A percentile compares a stretch with the other conserved stretches of the same genome.
Evolutionary conservation across 805 yeast genomes (phyloP).

Genomic region (Myxozyma melibiosi): DNA sequence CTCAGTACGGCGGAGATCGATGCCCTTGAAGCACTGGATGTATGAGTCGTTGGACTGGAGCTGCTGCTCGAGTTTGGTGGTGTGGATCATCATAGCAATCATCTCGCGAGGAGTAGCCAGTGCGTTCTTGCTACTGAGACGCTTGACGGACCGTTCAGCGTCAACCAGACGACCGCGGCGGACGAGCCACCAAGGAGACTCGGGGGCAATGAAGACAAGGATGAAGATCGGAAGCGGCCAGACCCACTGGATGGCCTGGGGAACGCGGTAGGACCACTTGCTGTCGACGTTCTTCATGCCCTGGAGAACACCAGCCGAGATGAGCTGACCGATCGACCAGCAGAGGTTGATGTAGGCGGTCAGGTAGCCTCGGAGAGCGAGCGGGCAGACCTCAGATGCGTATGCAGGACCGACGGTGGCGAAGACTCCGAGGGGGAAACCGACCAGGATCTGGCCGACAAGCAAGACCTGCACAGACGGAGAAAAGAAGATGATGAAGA

Average conservation of each 20-base stretch:
- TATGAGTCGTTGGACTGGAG: not conserved
- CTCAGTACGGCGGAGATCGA: conserved; percentile 31
- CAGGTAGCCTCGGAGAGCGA: conserved; percentile 53
- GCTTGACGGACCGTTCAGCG: conserved; percentile 1
- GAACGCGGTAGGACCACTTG: conserved; percentile 53
- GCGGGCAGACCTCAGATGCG: conserved; percentile 61
- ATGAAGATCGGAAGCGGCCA: conserved; percentile 57
- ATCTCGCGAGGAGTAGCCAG: not conserved
- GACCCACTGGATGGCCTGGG: conserved; percentile 63
- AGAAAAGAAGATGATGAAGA: conserved; percentile 54
- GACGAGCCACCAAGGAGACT: conserved; percentile 29
- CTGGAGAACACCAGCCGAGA: conserved; percentile 55
- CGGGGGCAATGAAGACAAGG: conserved; percentile 48
- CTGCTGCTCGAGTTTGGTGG: conserved; percentile 4
- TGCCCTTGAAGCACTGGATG: conserved; percentile 13
- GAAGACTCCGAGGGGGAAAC: conserved; percentile 58
- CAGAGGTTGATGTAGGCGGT: conserved; percentile 56
- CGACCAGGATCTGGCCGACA: conserved; percentile 47
- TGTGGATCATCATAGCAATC: conserved; percentile 20
- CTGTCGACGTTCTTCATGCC: conserved; percentile 28
- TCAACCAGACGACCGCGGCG: conserved; percentile 7
- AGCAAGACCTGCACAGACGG: conserved; percentile 44
- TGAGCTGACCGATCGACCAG: conserved; percentile 58
- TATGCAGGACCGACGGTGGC: conserved; percentile 56
- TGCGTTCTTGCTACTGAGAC: not conserved